phyloP scores from a whole-genome alignment of 2,329 filamentous ascomycete species.

The Emergomyces africanus region DNA sequence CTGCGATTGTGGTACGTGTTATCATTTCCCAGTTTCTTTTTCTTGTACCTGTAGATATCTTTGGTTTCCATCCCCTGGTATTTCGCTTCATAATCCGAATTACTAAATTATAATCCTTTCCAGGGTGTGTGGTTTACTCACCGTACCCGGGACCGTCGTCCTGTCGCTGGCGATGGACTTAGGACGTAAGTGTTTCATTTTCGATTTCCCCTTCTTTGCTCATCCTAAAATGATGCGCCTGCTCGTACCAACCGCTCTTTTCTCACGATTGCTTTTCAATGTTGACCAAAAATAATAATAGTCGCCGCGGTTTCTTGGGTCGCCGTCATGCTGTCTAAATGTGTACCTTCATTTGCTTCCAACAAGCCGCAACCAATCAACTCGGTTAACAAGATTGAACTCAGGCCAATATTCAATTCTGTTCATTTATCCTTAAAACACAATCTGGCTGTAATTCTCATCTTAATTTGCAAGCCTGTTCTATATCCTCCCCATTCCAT shows the following conservation, averaged over 20 bases:
- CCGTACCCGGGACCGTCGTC: constrained; percentile 7
- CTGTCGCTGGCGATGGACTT: constrained; percentile 9
- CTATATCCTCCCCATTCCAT: background rate
- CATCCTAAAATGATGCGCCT: background rate
- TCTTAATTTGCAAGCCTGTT: background rate
- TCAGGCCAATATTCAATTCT: background rate
- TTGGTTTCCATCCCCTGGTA: background rate
- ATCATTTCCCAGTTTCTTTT: background rate
- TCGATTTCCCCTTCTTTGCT: constrained; percentile 14
- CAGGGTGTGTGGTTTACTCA: constrained; percentile 12
- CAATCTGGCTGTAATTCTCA: background rate
- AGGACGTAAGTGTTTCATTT: constrained; percentile 5
- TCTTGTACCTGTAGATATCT: background rate
- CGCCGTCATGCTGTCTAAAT: constrained; percentile 25
- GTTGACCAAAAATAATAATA: background rate
- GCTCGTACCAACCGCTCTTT: background rate
- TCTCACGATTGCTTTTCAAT: background rate
- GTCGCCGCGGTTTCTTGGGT: constrained; percentile 21
- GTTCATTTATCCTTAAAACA: background rate
- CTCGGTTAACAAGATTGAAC: background rate
- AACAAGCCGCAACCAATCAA: background rate
- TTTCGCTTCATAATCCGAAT: background rate
- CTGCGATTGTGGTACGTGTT: constrained; percentile 39
- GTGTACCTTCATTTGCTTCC: background rate
- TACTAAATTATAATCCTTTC: background rate